Evolutionary conservation across 176 grass and related monocot species (phyloP).

Genomic region (Aegilops bicornis): DNA sequence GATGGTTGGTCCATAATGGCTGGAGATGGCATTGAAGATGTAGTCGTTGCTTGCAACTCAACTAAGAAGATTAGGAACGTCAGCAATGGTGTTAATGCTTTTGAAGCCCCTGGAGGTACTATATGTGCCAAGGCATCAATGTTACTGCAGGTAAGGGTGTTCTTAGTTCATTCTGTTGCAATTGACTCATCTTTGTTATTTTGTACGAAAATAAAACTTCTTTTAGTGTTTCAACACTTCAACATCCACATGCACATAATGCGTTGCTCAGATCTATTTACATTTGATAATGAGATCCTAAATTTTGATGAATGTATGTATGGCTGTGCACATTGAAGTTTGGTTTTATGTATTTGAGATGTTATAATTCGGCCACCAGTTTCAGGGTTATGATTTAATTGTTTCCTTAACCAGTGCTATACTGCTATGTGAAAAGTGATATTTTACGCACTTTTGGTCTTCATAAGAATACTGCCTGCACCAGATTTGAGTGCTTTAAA

Average conservation of each 20-base stretch:
- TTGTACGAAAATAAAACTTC: background rate
- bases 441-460: background rate
- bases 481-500: background rate
- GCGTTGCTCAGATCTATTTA: background rate
- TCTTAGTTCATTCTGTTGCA: background rate
- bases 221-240: background rate
- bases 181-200: background rate
- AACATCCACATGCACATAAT: background rate
- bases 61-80: conserved; percentile 68
- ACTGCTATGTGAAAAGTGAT: background rate
- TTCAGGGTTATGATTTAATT: background rate
- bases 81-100: conserved; percentile 42
- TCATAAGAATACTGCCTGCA: background rate
- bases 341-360: background rate
- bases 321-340: background rate
- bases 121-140: conserved; percentile 99
- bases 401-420: background rate
- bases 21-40: conserved; percentile 87
- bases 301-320: background rate
- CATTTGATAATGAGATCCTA: background rate
- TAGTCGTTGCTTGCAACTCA: conserved; percentile 77
- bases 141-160: conserved; percentile 73
- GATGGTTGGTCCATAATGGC: conserved; percentile 89
- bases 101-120: conserved; percentile 68
- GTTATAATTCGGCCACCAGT: background rate